Evolutionary conservation across 2,329 filamentous ascomycete genomes (phyloP).

Genomic region (Trichoderma koningii): DNA sequence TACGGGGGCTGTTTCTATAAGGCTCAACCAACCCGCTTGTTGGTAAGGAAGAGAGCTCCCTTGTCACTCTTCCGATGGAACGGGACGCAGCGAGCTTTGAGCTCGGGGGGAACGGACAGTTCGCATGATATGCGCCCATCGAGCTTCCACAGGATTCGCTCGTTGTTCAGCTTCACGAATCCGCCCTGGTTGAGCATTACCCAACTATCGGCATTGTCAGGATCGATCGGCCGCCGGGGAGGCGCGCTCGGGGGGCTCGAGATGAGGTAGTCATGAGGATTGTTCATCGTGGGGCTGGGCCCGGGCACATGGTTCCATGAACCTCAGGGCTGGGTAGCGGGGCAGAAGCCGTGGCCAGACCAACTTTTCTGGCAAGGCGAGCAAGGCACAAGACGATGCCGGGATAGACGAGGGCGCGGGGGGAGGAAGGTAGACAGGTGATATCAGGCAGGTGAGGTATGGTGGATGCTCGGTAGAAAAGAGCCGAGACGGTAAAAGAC

Average conservation of each 20-base stretch:
- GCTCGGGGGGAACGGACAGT: constrained; percentile 69
- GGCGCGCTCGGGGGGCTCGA: constrained; percentile 41
- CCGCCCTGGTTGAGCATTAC: constrained; percentile 83
- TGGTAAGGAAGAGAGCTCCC: constrained; percentile 79
- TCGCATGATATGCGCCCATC: constrained; percentile 76
- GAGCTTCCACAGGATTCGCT: constrained; percentile 78
- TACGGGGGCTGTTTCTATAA: neutral
- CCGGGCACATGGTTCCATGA: constrained; percentile 41
- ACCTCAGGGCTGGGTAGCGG: constrained; percentile 25
- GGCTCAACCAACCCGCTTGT: constrained; percentile 67
- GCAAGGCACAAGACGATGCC: constrained; percentile 30
- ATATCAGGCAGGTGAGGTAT: neutral
- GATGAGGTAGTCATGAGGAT: constrained; percentile 47
- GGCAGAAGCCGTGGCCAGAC: constrained; percentile 28
- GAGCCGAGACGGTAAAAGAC: neutral
- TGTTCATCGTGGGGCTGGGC: constrained; percentile 44
- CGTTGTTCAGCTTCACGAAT: constrained; percentile 82
- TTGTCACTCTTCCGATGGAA: constrained; percentile 72
- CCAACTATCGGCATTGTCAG: constrained; percentile 68
- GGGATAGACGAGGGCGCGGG: neutral
- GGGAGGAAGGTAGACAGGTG: neutral
- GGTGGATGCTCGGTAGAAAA: neutral
- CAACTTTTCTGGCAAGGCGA: constrained; percentile 29
- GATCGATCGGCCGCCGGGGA: constrained; percentile 44
- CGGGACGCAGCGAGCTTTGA: constrained; percentile 59